A percentile compares a stretch with the other conserved stretches of the same genome.
These are phyloP conservation scores for Ophiorrhiza pumila DNA, from an alignment of 257 asterid genomes.

Conservation along the genomic window DNA sequence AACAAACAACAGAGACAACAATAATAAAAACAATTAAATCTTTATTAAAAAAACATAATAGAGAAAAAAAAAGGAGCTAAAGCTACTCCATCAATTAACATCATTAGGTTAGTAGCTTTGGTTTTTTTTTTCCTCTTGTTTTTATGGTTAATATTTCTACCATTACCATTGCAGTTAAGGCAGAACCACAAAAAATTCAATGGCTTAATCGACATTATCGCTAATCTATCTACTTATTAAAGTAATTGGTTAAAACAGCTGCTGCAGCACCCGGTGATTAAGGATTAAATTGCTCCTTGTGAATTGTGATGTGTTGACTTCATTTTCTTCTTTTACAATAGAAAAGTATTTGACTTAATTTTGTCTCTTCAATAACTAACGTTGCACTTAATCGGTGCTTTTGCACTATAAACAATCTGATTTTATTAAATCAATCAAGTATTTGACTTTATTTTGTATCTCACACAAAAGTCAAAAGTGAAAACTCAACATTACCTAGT, in stretches of 20 bases:
- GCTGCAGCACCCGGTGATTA: background rate
- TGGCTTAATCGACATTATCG: too few relatives aligned
- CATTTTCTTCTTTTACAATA: background rate
- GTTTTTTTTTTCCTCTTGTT: too few relatives aligned
- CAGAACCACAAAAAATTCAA: too few relatives aligned
- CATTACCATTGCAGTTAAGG: background rate
- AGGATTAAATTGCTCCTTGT: background rate
- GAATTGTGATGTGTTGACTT: background rate
- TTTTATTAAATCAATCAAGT: background rate
- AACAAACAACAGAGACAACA: too few relatives aligned
- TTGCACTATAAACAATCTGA: background rate
- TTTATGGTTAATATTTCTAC: background rate
- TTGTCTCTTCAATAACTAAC: background rate
- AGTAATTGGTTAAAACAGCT: too few relatives aligned
- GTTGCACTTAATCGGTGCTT: slow-evolving; percentile 20
- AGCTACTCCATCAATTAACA: too few relatives aligned
- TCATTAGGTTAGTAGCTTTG: too few relatives aligned
- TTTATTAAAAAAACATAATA: too few relatives aligned
- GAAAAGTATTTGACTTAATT: background rate
- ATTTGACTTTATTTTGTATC: too few relatives aligned
- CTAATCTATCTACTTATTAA: too few relatives aligned
- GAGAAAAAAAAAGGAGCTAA: too few relatives aligned
- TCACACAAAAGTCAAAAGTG: background rate
- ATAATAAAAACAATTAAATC: too few relatives aligned
- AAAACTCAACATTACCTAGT: background rate